Evolutionary conservation across 2,329 filamentous ascomycete genomes (phyloP).

Genomic region (Eutypella sp.): DNA sequence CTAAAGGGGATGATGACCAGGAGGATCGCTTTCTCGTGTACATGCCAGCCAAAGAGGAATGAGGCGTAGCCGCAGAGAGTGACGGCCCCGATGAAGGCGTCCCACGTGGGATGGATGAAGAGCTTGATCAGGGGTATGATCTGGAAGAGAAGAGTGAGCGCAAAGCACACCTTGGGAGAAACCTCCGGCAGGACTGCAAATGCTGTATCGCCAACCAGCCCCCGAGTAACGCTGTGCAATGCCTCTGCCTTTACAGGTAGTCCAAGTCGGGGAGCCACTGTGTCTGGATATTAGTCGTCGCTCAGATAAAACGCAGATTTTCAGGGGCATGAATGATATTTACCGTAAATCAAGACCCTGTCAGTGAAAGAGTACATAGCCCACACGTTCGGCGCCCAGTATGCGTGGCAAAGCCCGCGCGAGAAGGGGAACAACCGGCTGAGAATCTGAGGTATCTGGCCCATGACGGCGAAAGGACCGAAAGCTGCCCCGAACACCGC

Average conservation of each 20-base stretch:
- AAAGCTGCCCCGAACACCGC: slow-evolving; percentile 76
- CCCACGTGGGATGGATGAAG: slow-evolving; percentile 76
- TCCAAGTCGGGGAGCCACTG: slow-evolving; percentile 77
- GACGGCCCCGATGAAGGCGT: slow-evolving; percentile 81
- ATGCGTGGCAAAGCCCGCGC: slow-evolving; percentile 89
- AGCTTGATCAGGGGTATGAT: slow-evolving; percentile 74
- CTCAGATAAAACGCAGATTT: neutral
- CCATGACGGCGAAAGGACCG: slow-evolving; percentile 78
- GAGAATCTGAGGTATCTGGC: slow-evolving; percentile 78
- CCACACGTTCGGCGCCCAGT: slow-evolving; percentile 98
- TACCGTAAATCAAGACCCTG: slow-evolving; percentile 74
- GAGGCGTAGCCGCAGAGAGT: slow-evolving; percentile 94
- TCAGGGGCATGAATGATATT: slow-evolving; percentile 25
- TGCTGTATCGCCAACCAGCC: slow-evolving; percentile 85
- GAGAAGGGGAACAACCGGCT: slow-evolving; percentile 90
- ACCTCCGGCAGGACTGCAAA: slow-evolving; percentile 92
- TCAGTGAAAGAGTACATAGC: slow-evolving; percentile 93
- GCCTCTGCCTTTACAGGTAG: slow-evolving; percentile 69
- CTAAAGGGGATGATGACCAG: slow-evolving; percentile 94
- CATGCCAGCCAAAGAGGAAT: slow-evolving; percentile 97
- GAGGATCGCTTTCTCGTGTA: slow-evolving; percentile 95
- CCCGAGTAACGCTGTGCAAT: slow-evolving; percentile 83
- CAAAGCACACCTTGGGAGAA: slow-evolving; percentile 73
- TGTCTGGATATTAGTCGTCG: slow-evolving; percentile 28
- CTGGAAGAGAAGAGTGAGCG: slow-evolving; percentile 78